phyloP scores from a whole-genome alignment of 176 grass and related monocot genomes.

The Eragrostis nindensis region DNA sequence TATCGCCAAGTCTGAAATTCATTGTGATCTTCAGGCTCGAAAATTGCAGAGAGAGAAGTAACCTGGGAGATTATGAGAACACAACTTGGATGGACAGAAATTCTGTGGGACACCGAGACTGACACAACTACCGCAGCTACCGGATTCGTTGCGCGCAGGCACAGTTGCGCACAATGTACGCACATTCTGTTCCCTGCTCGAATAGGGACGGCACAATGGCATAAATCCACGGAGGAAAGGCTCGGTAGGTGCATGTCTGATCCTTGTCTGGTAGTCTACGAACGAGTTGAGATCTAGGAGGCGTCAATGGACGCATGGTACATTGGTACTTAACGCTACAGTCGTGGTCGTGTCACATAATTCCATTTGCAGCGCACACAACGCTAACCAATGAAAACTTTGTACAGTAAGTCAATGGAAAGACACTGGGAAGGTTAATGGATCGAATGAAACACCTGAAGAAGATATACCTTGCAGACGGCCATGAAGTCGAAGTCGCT shows the following conservation, averaged over 20 bases:
- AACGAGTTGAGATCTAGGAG: neutral
- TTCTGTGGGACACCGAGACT: neutral
- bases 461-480: constrained; percentile 62
- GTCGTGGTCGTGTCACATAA: neutral
- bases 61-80: neutral
- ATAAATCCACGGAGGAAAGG: neutral
- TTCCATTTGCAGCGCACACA: neutral
- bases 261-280: neutral
- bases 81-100: neutral
- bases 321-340: neutral
- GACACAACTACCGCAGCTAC: neutral
- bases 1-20: neutral
- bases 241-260: neutral
- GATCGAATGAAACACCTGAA: neutral
- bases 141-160: neutral
- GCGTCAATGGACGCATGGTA: neutral
- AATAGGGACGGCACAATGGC: neutral
- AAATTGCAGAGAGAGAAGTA: neutral
- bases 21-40: neutral
- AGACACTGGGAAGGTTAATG: neutral
- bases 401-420: neutral
- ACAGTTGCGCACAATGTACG: neutral
- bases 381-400: neutral
- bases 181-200: neutral
- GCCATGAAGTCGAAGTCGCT: constrained; percentile 82